Percentiles rank a stretch among this genome's conserved stretches.
Evolutionary conservation across 176 grass and related monocot species (phyloP).

Genomic region (maize (Zea mays)): DNA sequence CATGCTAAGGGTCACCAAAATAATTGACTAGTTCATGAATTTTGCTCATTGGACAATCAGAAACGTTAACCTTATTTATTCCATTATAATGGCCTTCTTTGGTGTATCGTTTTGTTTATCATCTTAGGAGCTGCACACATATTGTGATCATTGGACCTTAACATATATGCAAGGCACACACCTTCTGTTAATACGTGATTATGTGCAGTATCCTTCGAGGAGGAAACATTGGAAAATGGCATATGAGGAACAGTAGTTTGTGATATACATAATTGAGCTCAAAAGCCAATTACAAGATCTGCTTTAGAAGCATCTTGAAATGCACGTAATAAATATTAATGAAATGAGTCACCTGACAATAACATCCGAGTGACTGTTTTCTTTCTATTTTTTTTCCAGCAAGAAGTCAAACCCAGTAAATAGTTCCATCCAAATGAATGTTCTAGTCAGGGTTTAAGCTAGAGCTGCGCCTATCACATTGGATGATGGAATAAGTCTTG

Average conservation of each 20-base stretch:
- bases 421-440: background rate
- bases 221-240: background rate
- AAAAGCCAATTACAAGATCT: background rate
- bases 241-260: background rate
- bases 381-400: background rate
- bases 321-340: background rate
- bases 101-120: background rate
- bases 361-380: background rate
- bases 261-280: background rate
- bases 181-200: background rate
- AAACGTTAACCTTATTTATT: slow-evolving; percentile 12
- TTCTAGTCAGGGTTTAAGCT: background rate
- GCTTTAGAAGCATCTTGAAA: background rate
- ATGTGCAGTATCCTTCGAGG: background rate
- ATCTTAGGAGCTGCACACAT: background rate
- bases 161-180: background rate
- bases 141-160: background rate
- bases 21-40: background rate
- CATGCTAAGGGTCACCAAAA: background rate
- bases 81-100: background rate
- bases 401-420: background rate
- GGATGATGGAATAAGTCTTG: too few relatives aligned
- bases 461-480: background rate
- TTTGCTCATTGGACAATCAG: background rate
- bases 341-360: background rate